Conservation (phyloP, 257 asterid genomes). For the Ocimum tenuiflorum region DNA sequence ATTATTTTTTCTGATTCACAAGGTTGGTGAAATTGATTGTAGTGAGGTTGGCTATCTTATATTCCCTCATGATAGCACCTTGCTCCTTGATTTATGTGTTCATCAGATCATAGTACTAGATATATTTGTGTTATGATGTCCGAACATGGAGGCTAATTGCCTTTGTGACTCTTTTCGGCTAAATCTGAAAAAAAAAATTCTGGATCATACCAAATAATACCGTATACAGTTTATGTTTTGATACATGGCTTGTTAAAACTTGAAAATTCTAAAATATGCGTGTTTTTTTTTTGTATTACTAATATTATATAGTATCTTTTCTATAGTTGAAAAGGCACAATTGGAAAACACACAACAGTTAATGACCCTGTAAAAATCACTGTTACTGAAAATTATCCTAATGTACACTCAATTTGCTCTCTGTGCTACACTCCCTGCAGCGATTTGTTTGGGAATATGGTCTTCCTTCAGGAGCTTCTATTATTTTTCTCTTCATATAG, state of each 20-base stretch:
- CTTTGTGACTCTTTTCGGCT: not conserved
- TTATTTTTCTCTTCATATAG: not conserved
- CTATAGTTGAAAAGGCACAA: too few relatives aligned
- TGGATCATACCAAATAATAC: not conserved
- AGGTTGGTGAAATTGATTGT: conserved; percentile 4
- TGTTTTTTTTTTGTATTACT: too few relatives aligned
- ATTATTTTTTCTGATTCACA: not conserved
- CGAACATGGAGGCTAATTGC: not conserved
- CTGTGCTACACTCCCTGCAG: not conserved
- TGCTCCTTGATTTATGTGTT: not conserved
- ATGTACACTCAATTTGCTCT: not conserved
- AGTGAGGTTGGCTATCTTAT: conserved; percentile 1
- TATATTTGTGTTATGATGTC: not conserved
- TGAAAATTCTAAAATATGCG: not conserved
- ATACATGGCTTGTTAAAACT: not conserved
- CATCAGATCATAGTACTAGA: not conserved
- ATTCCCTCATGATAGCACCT: conserved; percentile 1
- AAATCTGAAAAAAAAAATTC: not conserved
- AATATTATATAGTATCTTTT: too few relatives aligned
- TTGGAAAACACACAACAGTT: not conserved
- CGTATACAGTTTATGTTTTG: not conserved
- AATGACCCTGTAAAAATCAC: conserved; percentile 5
- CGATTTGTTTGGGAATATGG: not conserved
- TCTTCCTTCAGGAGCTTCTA: conserved; percentile 11
- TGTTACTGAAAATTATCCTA: not conserved